These are phyloP conservation scores for Lactifluus volemus DNA, from an alignment of 768 basidiomycete genomes.

Conservation along the genomic window DNA sequence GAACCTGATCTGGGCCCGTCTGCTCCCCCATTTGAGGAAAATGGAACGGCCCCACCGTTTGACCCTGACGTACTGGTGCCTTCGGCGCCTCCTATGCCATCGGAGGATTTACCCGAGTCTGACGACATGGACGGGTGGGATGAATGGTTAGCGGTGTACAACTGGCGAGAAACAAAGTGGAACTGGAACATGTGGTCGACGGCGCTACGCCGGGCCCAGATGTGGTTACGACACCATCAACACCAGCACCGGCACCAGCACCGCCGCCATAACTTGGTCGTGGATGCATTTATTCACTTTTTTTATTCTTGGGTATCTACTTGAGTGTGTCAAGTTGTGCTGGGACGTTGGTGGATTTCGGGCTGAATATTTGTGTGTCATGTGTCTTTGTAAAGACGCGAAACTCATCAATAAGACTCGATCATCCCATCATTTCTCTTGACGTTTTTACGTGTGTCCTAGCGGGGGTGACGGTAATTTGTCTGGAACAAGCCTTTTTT, in stretches of 20 bases:
- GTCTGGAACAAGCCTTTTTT: too few species aligned
- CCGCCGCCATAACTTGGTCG: background rate
- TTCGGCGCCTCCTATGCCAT: slow-evolving; percentile 10
- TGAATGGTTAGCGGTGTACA: background rate
- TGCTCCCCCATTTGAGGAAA: slow-evolving; percentile 17
- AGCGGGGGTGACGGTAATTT: too few species aligned
- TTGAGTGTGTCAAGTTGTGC: background rate
- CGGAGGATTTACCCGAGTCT: background rate
- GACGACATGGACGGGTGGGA: background rate
- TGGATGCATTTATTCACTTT: background rate
- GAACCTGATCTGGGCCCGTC: slow-evolving; percentile 12
- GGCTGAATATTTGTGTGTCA: background rate
- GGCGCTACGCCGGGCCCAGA: background rate
- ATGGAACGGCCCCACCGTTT: slow-evolving; percentile 6
- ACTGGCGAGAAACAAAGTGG: background rate
- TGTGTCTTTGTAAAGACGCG: background rate
- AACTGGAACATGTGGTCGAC: background rate
- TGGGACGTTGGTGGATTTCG: background rate
- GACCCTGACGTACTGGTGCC: slow-evolving; percentile 4
- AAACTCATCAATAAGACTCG: too few species aligned
- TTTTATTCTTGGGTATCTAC: background rate
- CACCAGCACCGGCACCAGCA: background rate
- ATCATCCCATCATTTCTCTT: too few species aligned
- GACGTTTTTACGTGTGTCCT: too few species aligned
- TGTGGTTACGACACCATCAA: background rate